Evolutionary conservation across 768 basidiomycete genomes (phyloP).

Genomic region (Mrakia frigida): DNA sequence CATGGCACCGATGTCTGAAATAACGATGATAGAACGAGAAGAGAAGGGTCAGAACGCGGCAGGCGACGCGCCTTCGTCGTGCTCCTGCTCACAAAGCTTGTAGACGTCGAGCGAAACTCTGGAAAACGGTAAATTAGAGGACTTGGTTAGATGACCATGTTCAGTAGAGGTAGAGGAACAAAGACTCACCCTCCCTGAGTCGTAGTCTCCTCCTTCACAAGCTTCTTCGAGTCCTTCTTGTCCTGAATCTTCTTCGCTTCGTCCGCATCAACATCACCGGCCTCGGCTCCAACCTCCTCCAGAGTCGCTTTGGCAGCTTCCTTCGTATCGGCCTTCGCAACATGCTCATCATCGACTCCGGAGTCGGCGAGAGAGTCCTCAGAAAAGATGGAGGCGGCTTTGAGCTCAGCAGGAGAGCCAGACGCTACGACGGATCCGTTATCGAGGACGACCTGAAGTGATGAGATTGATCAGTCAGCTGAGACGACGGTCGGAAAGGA

Average conservation of each 20-base stretch:
- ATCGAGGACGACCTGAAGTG: slow-evolving; percentile 10
- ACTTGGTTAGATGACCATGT: too few relatives aligned
- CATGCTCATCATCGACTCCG: slow-evolving; percentile 18
- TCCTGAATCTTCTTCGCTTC: slow-evolving; percentile 15
- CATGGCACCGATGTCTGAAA: slow-evolving; percentile 11
- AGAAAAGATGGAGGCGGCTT: not conserved
- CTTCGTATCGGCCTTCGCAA: not conserved
- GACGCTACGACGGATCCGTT: slow-evolving; percentile 17
- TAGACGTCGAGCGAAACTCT: slow-evolving; percentile 1
- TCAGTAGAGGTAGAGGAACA: too few relatives aligned
- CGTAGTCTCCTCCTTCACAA: slow-evolving; percentile 26
- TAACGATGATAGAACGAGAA: not conserved
- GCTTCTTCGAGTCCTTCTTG: slow-evolving; percentile 25
- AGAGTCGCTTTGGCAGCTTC: not conserved
- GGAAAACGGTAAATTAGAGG: too few relatives aligned
- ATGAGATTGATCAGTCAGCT: too few relatives aligned
- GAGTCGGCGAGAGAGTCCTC: slow-evolving; percentile 24
- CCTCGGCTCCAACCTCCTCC: not conserved
- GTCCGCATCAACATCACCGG: slow-evolving; percentile 4
- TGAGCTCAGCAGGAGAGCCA: slow-evolving; percentile 8
- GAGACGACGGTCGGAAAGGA: not conserved
- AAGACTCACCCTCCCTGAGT: not conserved
- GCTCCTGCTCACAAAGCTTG: slow-evolving; percentile 6
- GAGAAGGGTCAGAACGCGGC: not conserved
- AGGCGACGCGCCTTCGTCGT: too few relatives aligned